Evolutionary conservation across 768 basidiomycete genomes (phyloP).

Genomic region (Auriscalpium orientale): DNA sequence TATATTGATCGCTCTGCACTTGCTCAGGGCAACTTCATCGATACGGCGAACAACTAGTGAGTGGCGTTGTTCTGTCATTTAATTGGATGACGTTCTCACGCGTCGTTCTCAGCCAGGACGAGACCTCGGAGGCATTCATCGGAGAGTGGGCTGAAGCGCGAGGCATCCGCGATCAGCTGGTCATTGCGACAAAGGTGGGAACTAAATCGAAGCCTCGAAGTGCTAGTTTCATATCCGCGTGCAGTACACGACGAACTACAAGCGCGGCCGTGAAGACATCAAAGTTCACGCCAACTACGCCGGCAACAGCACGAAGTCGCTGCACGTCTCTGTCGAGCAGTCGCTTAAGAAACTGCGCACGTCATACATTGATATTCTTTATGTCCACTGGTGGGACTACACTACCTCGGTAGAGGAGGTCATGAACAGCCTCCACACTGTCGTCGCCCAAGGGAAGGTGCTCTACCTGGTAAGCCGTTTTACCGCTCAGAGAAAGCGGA

Average conservation of each 20-base stretch:
- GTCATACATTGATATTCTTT: conserved; percentile 37
- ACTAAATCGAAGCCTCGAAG: not conserved
- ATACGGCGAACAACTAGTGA: conserved; percentile 29
- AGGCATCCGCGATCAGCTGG: conserved; percentile 28
- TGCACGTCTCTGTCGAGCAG: conserved; percentile 25
- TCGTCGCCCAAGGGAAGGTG: conserved; percentile 35
- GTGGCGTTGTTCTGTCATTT: not conserved
- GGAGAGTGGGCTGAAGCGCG: conserved; percentile 32
- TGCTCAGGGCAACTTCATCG: conserved; percentile 19
- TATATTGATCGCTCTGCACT: conserved; percentile 13
- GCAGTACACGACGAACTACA: conserved; percentile 19
- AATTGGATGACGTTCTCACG: not conserved
- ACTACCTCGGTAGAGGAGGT: conserved; percentile 34
- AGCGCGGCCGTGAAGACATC: conserved; percentile 5
- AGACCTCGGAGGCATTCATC: conserved; percentile 25
- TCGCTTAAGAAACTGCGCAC: conserved; percentile 36
- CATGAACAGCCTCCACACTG: conserved; percentile 33
- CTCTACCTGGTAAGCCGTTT: conserved; percentile 23
- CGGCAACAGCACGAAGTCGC: conserved; percentile 34
- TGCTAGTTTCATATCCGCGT: conserved; percentile 10
- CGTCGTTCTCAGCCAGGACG: conserved; percentile 12
- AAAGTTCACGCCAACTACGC: conserved; percentile 19
- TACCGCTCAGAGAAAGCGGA: too few relatives aligned
- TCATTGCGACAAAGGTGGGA: conserved; percentile 18
- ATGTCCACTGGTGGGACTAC: conserved; percentile 39